Percentiles rank a stretch among this genome's conserved stretches.
phyloP scores from a whole-genome alignment of 257 asterid species.

The Anisodus acutangulus region DNA sequence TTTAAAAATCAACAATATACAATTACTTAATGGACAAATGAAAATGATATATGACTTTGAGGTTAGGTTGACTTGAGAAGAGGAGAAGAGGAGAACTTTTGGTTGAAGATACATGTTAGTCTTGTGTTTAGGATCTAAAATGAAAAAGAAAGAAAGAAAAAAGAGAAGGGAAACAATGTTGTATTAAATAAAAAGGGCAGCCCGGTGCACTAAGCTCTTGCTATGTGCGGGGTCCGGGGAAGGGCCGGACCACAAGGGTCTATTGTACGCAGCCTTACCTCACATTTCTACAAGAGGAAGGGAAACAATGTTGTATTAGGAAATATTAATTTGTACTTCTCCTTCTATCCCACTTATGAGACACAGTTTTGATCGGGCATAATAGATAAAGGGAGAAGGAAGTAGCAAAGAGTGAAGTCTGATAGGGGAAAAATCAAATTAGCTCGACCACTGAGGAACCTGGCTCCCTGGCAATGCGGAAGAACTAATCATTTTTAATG shows the following conservation, averaged over 20 bases:
- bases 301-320: neutral
- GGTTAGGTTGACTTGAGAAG: constrained; percentile 14
- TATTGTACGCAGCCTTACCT: too few species aligned
- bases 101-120: neutral
- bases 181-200: too few species aligned
- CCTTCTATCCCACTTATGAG: neutral
- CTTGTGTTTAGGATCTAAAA: neutral
- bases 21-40: neutral
- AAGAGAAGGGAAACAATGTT: neutral
- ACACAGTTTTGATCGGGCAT: neutral
- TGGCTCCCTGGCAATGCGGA: neutral
- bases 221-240: too few species aligned
- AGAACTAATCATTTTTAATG: neutral
- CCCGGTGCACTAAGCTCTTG: too few species aligned
- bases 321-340: neutral
- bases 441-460: neutral
- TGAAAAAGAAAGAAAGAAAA: neutral
- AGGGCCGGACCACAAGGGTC: too few species aligned
- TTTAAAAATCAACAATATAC: neutral
- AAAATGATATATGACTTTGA: neutral
- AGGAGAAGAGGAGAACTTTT: neutral
- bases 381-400: neutral
- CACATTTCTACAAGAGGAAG: neutral
- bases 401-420: neutral
- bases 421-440: neutral